A percentile compares a stretch with the other conserved stretches of the same genome.
Evolutionary conservation across 1,139 yeast genomes (phyloP).

Genomic region (Geotrichum cucujoidarum): DNA sequence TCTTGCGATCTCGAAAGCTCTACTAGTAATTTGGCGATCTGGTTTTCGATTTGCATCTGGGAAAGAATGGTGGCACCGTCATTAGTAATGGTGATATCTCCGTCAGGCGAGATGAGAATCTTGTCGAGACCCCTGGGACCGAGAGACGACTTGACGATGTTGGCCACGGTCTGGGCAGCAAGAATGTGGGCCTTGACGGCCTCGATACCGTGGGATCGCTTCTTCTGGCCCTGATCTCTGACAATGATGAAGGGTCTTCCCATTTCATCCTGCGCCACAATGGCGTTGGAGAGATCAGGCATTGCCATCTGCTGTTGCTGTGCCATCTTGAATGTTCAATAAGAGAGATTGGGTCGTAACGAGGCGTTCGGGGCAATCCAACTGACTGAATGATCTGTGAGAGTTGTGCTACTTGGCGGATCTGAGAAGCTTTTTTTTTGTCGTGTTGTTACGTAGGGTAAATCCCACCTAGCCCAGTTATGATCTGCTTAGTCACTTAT

Average conservation of each 20-base stretch:
- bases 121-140: slow-evolving; percentile 99
- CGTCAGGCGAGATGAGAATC: slow-evolving; percentile 88
- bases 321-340: slow-evolving; percentile 13
- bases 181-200: slow-evolving; percentile 89
- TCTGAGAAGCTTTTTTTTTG: slow-evolving; percentile 1
- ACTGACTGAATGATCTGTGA: not conserved
- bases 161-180: slow-evolving; percentile 94
- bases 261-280: slow-evolving; percentile 98
- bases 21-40: slow-evolving; percentile 91
- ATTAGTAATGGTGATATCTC: slow-evolving; percentile 95
- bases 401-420: slow-evolving; percentile 7
- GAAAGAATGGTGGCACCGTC: slow-evolving; percentile 97
- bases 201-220: slow-evolving; percentile 83
- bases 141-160: slow-evolving; percentile 83
- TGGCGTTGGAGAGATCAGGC: slow-evolving; percentile 96
- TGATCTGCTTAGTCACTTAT: not conserved
- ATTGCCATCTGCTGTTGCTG: slow-evolving; percentile 49
- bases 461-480: slow-evolving; percentile 3
- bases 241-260: slow-evolving; percentile 98
- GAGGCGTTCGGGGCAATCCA: not conserved
- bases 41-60: slow-evolving; percentile 94
- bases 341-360: not conserved
- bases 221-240: slow-evolving; percentile 91
- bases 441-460: slow-evolving; percentile 5
- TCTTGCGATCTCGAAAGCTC: slow-evolving; percentile 95